Base-by-base conservation (phyloP, 2,329 filamentous ascomycete genomes). In the Colletotrichum cereale region DNA sequence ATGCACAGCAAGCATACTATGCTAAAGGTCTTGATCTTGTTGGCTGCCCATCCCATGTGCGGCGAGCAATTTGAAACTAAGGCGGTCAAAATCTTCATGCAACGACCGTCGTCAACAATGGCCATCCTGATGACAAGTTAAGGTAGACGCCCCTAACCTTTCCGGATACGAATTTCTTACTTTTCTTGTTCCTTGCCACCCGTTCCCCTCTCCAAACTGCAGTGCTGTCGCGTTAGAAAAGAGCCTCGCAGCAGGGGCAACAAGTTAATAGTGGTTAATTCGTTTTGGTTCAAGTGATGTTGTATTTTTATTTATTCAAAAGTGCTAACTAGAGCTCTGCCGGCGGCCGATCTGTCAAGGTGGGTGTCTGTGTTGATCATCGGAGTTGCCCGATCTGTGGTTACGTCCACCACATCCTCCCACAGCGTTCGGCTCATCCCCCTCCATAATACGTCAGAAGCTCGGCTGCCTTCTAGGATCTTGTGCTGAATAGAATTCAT, bases 41-140 rank as follows among this genome's bases (percentile, higher is more conserved):
- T 11, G 18, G n/a, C 24, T 44, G 47, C 16, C 52, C 68, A 48
- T 67, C 64, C 44, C 29, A 62, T 57, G 64, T 71, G 64, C 57
- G 57, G 64, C 42, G 67, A 38, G 18, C 18, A n/a, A 5, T 26
- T 52, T 67, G 68, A 71, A 71, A 71, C 68, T 58, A 58, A 52
- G 42, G 64, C n/a, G 34, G 50, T 42, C 50, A 64, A 42, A 42
- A 58, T 62, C 18, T 16, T 71, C 44, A 63, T 67, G 68, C 64
- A 36, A 40, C 24, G 36, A 47, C 48, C 34, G 53, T 40, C 47
- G 50, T 38, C 42, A 4, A 40, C 24, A 24, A 47, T 24, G 21
- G 40, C 57, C 42, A 67, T 29, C 36, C 36, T 52, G 34, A 52
- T 29, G 50, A 10, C 50, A 47, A 57, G 52, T 58, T 38, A 40